Percentiles rank a stretch among this genome's conserved stretches.
Evolutionary conservation across 78 protist species (phyloP).

Genomic region (Isochrysis galbana): DNA sequence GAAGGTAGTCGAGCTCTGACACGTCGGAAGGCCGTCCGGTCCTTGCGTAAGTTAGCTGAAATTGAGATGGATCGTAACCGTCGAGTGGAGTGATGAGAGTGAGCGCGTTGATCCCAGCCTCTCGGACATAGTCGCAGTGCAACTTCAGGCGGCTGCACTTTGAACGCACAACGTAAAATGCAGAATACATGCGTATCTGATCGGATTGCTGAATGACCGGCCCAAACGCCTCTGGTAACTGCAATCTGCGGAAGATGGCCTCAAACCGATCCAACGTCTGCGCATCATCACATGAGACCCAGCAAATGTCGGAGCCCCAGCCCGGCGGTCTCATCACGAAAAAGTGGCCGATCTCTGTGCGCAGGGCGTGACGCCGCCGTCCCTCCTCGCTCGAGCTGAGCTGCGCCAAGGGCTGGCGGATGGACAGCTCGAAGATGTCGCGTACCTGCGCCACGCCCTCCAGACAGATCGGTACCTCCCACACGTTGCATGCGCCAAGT

Average conservation of each 20-base stretch:
- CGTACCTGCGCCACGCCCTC: background rate
- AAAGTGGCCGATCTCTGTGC: background rate
- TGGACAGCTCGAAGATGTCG: background rate
- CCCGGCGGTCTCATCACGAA: background rate
- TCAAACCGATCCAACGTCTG: background rate
- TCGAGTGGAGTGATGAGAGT: background rate
- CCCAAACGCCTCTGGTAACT: background rate
- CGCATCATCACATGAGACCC: background rate
- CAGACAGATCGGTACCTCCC: background rate
- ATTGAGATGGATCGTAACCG: background rate
- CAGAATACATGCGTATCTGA: background rate
- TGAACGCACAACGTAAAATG: background rate
- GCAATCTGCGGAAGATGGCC: background rate
- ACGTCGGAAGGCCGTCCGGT: background rate
- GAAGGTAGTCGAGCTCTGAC: background rate
- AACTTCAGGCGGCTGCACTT: background rate
- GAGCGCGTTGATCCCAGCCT: background rate
- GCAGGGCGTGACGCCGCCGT: background rate
- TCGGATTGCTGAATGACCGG: background rate
- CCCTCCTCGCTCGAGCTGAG: background rate
- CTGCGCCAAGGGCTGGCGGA: background rate
- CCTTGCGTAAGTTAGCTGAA: background rate
- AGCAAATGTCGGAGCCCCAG: background rate
- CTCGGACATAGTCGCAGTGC: background rate
- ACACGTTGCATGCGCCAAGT: background rate